Percentiles rank a stretch among this genome's conserved stretches.
Conservation (phyloP, 2,329 filamentous ascomycete species). For the Juglanconis sp. region DNA sequence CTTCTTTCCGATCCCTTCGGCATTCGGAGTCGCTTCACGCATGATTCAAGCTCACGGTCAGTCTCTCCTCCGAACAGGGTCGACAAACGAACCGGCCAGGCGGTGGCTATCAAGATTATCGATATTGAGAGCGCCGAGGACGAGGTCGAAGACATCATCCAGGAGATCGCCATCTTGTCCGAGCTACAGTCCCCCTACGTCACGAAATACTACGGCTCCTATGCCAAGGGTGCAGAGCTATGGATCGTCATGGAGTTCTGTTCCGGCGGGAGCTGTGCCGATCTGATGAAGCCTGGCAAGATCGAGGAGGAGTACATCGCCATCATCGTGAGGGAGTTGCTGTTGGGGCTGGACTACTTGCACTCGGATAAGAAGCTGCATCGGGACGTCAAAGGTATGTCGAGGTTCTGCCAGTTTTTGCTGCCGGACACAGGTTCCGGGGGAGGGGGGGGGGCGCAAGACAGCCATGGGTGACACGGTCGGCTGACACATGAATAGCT, state of each 20-base stretch:
- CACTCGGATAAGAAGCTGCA: slow-evolving; percentile 96
- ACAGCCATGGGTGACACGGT: neutral
- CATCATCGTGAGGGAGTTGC: slow-evolving; percentile 86
- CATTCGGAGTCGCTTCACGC: neutral
- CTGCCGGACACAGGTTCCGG: neutral
- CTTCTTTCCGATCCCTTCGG: neutral
- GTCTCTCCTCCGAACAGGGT: slow-evolving; percentile 54
- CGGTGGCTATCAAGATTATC: slow-evolving; percentile 97
- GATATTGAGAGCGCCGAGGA: slow-evolving; percentile 99
- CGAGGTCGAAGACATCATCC: slow-evolving; percentile 98
- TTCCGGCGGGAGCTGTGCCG: slow-evolving; percentile 91
- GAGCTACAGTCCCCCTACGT: slow-evolving; percentile 95
- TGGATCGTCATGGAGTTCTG: slow-evolving; percentile 99
- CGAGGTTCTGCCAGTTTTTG: neutral
- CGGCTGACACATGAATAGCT: slow-evolving; percentile 48
- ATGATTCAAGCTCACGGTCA: slow-evolving; percentile 12
- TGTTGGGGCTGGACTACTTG: slow-evolving; percentile 87
- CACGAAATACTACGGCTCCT: slow-evolving; percentile 96
- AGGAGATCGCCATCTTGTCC: slow-evolving; percentile 95
- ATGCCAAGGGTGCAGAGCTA: slow-evolving; percentile 89
- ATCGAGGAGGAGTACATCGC: slow-evolving; percentile 96
- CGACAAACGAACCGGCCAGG: slow-evolving; percentile 87
- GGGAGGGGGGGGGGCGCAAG: neutral
- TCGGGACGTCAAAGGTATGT: slow-evolving; percentile 85
- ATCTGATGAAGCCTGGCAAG: slow-evolving; percentile 88